These are phyloP conservation scores for Dendrobium huoshanense DNA, from an alignment of 106 monocot species.

Conservation along the genomic window DNA sequence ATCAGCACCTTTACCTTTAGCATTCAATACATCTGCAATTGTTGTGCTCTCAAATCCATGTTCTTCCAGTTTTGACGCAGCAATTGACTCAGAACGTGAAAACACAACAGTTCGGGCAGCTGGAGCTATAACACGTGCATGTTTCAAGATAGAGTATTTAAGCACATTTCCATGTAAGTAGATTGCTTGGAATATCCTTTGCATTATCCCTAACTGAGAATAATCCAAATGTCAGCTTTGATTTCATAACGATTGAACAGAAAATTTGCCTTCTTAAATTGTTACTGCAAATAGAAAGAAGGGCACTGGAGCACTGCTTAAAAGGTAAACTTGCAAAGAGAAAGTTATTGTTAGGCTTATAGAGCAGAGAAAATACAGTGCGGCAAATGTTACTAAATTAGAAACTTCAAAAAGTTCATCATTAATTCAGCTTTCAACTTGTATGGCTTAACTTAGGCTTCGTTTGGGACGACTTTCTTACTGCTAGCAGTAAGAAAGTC, in stretches of 20 bases:
- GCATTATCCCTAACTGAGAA: slow-evolving; percentile 27
- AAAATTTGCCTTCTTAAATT: neutral
- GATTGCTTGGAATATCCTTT: slow-evolving; percentile 40
- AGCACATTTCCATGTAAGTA: slow-evolving; percentile 33
- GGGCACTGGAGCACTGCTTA: neutral
- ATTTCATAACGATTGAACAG: neutral
- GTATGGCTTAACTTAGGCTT: too few relatives aligned
- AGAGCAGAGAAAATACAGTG: neutral
- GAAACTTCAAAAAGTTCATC: too few relatives aligned
- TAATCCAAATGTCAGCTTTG: neutral
- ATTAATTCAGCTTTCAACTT: too few relatives aligned
- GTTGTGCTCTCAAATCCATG: slow-evolving; percentile 75
- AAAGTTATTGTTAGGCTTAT: neutral
- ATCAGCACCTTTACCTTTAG: slow-evolving; percentile 69
- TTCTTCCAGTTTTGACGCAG: slow-evolving; percentile 51
- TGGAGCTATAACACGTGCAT: slow-evolving; percentile 26
- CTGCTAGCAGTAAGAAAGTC: too few relatives aligned
- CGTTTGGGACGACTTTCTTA: too few relatives aligned
- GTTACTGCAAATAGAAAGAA: neutral
- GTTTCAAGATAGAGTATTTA: slow-evolving; percentile 30
- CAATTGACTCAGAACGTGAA: slow-evolving; percentile 32
- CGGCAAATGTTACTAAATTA: too few relatives aligned
- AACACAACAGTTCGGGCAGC: slow-evolving; percentile 20
- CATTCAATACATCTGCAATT: slow-evolving; percentile 50
- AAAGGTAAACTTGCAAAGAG: neutral